These are phyloP conservation scores for Zygoascus biomembranicola DNA, from an alignment of 805 yeast species.

Conservation along the genomic window DNA sequence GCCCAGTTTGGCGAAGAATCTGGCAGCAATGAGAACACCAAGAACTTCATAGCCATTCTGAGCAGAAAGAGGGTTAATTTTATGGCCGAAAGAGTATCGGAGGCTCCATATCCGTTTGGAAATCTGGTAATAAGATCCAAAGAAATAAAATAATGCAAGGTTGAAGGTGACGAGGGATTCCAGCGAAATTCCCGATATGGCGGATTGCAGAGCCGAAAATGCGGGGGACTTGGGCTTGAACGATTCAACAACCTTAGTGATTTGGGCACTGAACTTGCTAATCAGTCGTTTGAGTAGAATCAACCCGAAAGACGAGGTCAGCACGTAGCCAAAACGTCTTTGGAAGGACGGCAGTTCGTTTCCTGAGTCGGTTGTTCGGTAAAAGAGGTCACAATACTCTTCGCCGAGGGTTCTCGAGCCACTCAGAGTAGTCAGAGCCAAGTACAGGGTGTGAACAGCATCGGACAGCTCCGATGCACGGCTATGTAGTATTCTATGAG, in stretches of 20 bases:
- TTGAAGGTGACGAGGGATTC: slow-evolving; percentile 54
- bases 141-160: slow-evolving; percentile 72
- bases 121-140: slow-evolving; percentile 72
- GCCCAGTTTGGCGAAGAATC: slow-evolving; percentile 15
- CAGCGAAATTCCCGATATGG: slow-evolving; percentile 6
- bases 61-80: slow-evolving; percentile 22
- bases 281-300: slow-evolving; percentile 29
- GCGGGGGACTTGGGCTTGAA: not conserved
- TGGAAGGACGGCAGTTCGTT: slow-evolving; percentile 19
- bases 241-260: not conserved
- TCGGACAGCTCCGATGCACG: slow-evolving; percentile 56
- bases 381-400: slow-evolving; percentile 67
- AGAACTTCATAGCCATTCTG: slow-evolving; percentile 57
- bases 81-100: slow-evolving; percentile 48
- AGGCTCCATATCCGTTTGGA: slow-evolving; percentile 72
- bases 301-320: slow-evolving; percentile 58
- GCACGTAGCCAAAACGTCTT: slow-evolving; percentile 49
- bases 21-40: slow-evolving; percentile 35
- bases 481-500: slow-evolving; percentile 49
- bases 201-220: not conserved
- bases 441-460: slow-evolving; percentile 51
- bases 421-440: slow-evolving; percentile 63
- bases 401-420: slow-evolving; percentile 87
- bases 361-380: slow-evolving; percentile 15
- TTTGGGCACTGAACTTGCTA: slow-evolving; percentile 14